phyloP scores from a whole-genome alignment of 2,329 filamentous ascomycete genomes.

The Cladosporium phlei region DNA sequence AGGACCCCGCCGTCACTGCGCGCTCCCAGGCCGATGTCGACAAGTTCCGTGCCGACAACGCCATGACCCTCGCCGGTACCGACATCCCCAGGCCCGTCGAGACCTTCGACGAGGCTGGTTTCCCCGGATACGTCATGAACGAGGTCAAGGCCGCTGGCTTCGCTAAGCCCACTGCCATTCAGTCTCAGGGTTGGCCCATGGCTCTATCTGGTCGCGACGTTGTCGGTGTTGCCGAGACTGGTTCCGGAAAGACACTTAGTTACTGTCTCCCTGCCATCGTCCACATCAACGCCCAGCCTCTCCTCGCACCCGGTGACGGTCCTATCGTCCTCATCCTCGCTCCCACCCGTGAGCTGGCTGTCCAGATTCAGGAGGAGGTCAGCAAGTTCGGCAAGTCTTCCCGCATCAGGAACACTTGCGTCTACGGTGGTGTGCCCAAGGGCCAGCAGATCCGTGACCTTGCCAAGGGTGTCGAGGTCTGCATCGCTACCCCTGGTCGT shows the following conservation, averaged over 20 bases:
- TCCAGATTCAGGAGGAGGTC: constrained; percentile 98
- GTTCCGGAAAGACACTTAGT: constrained; percentile 97
- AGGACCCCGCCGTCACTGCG: constrained; percentile 70
- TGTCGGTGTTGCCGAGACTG: constrained; percentile 97
- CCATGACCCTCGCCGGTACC: constrained; percentile 74
- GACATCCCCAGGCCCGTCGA: constrained; percentile 91
- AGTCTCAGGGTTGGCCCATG: constrained; percentile 99
- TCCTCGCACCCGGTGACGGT: constrained; percentile 89
- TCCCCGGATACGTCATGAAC: constrained; percentile 94
- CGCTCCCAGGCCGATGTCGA: constrained; percentile 77
- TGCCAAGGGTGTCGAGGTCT: constrained; percentile 91
- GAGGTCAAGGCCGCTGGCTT: constrained; percentile 99
- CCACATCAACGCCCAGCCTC: constrained; percentile 98
- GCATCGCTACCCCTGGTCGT: constrained; percentile 95
- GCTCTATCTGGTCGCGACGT: constrained; percentile 96
- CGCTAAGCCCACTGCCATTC: constrained; percentile 86
- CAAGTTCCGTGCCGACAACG: constrained; percentile 77
- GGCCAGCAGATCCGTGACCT: constrained; percentile 95
- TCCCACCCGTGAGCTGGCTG: constrained; percentile 93
- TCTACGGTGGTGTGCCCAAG: constrained; percentile 98
- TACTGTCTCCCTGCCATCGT: constrained; percentile 98
- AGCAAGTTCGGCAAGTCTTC: constrained; percentile 98
- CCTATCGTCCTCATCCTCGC: constrained; percentile 95
- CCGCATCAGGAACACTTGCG: constrained; percentile 95
- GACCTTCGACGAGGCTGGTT: constrained; percentile 95